Evolutionary conservation across 2,329 filamentous ascomycete genomes (phyloP).

Genomic region (Talaromyces sp.): DNA sequence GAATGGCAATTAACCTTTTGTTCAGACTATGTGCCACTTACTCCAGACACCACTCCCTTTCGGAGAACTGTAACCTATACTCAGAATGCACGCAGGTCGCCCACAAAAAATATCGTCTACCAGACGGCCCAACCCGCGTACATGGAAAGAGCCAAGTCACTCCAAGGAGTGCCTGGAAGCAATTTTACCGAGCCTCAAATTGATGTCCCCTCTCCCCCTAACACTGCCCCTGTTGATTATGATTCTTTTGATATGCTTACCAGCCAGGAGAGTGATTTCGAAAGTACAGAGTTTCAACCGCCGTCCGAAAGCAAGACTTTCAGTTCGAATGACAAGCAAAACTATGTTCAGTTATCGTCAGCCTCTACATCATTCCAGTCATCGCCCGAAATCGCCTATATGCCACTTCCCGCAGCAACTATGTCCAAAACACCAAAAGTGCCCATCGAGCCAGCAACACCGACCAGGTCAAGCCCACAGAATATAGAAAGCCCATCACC

Average conservation of each 20-base stretch:
- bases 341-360: slow-evolving; percentile 28
- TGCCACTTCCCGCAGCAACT: slow-evolving; percentile 25
- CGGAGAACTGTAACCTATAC: slow-evolving; percentile 36
- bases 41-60: slow-evolving; percentile 61
- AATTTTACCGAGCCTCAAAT: slow-evolving; percentile 34
- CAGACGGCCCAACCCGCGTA: slow-evolving; percentile 30
- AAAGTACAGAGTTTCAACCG: slow-evolving; percentile 21
- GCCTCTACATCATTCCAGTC: slow-evolving; percentile 49
- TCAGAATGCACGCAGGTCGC: slow-evolving; percentile 36
- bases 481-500: slow-evolving; percentile 17
- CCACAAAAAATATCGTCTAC: slow-evolving; percentile 33
- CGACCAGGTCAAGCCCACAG: slow-evolving; percentile 19
- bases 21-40: slow-evolving; percentile 61
- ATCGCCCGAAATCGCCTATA: slow-evolving; percentile 50
- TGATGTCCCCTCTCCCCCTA: slow-evolving; percentile 54
- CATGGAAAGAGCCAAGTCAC: slow-evolving; percentile 44
- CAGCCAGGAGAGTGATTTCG: slow-evolving; percentile 42
- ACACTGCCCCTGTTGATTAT: slow-evolving; percentile 45
- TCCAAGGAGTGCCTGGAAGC: slow-evolving; percentile 40
- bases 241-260: slow-evolving; percentile 49
- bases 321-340: slow-evolving; percentile 11
- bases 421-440: slow-evolving; percentile 24
- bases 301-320: slow-evolving; percentile 38
- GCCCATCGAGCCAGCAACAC: slow-evolving; percentile 25
- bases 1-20: neutral